phyloP scores from a whole-genome alignment of 148 eudicot genomes.

The Rhododendron vialii region DNA sequence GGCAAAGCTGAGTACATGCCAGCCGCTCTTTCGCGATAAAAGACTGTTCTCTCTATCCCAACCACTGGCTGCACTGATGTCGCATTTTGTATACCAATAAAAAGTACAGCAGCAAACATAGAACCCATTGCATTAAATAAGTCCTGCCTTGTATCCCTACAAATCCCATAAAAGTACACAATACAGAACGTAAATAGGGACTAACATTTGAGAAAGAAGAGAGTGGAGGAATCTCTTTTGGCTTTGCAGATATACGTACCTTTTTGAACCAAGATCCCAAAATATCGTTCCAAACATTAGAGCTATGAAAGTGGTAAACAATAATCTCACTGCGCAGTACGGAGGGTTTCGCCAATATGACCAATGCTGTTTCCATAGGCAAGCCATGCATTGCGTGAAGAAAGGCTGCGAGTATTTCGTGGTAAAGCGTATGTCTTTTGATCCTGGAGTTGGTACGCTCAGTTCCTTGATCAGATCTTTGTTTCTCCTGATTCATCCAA shows the following conservation, averaged over 20 bases:
- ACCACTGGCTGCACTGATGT: constrained; percentile 42
- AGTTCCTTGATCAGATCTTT: constrained; percentile 46
- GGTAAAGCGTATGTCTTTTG: constrained; percentile 39
- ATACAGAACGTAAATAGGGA: neutral
- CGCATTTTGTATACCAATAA: constrained; percentile 41
- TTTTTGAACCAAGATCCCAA: constrained; percentile 44
- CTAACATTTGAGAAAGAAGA: neutral
- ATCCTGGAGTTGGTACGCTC: constrained; percentile 38
- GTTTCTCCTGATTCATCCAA: constrained; percentile 35
- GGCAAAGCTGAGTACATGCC: constrained; percentile 59
- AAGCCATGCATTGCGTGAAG: constrained; percentile 46
- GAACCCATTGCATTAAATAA: constrained; percentile 50
- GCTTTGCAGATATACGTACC: constrained; percentile 12
- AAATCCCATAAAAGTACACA: neutral
- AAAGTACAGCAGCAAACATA: constrained; percentile 45
- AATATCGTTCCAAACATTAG: constrained; percentile 46
- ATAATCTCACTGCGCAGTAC: constrained; percentile 39
- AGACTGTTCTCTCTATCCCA: constrained; percentile 44
- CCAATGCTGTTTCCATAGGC: constrained; percentile 57
- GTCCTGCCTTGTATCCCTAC: constrained; percentile 34
- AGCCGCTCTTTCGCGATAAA: constrained; percentile 59
- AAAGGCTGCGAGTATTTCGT: constrained; percentile 40
- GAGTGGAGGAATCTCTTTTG: neutral
- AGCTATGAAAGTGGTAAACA: constrained; percentile 37
- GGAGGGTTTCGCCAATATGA: constrained; percentile 58